Conservation (phyloP, 441 rosid genomes). For the Daphne laureola region DNA sequence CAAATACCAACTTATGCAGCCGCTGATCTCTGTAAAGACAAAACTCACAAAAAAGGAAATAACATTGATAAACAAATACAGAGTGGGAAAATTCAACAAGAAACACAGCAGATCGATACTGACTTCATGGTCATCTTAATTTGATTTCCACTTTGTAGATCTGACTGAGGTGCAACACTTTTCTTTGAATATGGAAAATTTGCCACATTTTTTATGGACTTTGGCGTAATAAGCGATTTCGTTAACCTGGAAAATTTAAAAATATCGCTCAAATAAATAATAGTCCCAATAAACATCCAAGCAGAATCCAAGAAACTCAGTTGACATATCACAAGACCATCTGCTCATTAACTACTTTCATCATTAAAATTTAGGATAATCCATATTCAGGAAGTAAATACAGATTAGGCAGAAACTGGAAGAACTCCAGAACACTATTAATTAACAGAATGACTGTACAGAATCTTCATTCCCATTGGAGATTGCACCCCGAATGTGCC, state of each 20-base stretch:
- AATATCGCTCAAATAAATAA: too few species aligned
- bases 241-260: constrained; percentile 27
- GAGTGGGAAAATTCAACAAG: constrained; percentile 5
- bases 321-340: too few species aligned
- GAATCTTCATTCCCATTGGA: too few species aligned
- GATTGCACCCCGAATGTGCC: too few species aligned
- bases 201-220: constrained; percentile 27
- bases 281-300: too few species aligned
- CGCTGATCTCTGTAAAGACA: constrained; percentile 53
- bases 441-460: too few species aligned
- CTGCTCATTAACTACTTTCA: too few species aligned
- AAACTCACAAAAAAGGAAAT: constrained; percentile 13
- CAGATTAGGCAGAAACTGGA: too few species aligned
- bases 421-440: too few species aligned
- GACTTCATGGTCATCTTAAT: constrained; percentile 49
- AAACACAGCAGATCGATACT: constrained; percentile 21
- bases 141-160: constrained; percentile 31
- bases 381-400: too few species aligned
- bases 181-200: constrained; percentile 15
- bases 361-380: too few species aligned
- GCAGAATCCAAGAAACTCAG: too few species aligned
- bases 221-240: constrained; percentile 23
- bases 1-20: constrained; percentile 69
- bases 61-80: constrained; percentile 11
- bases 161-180: constrained; percentile 22